Evolutionary conservation across 495 filamentous ascomycete genomes (phyloP).

Genomic region (Penicillium paxilli): DNA sequence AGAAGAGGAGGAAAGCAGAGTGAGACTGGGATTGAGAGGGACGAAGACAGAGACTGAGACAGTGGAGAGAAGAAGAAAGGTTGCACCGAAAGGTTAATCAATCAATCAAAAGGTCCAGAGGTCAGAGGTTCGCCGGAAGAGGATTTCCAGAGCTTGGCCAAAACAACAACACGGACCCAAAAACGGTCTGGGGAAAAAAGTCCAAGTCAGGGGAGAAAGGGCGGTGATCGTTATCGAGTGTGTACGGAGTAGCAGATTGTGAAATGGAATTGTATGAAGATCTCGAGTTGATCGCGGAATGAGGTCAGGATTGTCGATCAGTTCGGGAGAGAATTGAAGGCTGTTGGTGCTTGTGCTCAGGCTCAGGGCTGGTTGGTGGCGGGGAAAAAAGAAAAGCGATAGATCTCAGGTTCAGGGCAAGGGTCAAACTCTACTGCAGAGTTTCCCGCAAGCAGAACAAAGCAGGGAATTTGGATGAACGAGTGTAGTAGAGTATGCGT

Average conservation of each 20-base stretch:
- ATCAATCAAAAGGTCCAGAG: too few species aligned
- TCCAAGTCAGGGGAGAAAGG: neutral
- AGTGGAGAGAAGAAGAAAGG: neutral
- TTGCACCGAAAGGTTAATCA: conserved; percentile 26
- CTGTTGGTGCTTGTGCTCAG: too few species aligned
- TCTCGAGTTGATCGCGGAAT: neutral
- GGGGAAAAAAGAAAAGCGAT: neutral
- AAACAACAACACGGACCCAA: neutral
- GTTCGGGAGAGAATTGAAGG: too few species aligned
- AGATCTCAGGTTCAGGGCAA: neutral
- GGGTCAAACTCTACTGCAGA: neutral
- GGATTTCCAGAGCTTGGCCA: conserved; percentile 7
- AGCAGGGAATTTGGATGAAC: neutral
- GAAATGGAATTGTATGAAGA: conserved; percentile 6
- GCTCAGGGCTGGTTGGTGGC: neutral
- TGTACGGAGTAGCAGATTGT: too few species aligned
- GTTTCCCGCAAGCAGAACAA: neutral
- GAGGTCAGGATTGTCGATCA: conserved; percentile 20
- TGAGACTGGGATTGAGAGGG: too few species aligned
- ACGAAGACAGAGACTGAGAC: too few species aligned
- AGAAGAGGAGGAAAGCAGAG: neutral
- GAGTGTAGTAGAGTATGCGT: too few species aligned
- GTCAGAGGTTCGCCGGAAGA: conserved; percentile 21
- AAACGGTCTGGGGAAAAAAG: conserved; percentile 1
- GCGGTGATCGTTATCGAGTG: too few species aligned